Base-by-base conservation (phyloP, 73 alveolate species). In the Paramecium sexaurelia region DNA sequence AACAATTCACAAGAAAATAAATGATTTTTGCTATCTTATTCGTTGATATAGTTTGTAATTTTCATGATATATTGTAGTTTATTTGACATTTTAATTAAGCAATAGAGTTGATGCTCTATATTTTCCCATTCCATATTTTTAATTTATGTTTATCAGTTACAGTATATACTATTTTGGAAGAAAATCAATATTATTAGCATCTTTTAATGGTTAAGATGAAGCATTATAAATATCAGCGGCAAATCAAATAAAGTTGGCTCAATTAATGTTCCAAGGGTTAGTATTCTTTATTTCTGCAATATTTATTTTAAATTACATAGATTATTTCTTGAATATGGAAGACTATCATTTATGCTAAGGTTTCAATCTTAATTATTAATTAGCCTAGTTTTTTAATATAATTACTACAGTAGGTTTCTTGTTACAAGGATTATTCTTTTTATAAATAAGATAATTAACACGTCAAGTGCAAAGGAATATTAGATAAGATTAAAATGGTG, bases 111-210 rank as follows among this genome's bases (percentile, higher is more conserved):
- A 26, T 26, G 39, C 83, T 29, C 26, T 61, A 2, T 61, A 61
- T 61, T 61, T 61, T 29, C 83, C 83, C 13, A 61, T 61, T 61
- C 83, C 83, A 61, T 61, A 61, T 61, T 61, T 61, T 61, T 24
- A 61, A 61, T 61, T 61, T 61, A 61, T 61, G 83, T 61, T 61
- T 29, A 61, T 61, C 26, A 32, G 47, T 13, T 61, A 61, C 10
- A 32, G 39, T 61, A 61, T 61, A 0, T 61, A 61, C 83, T 61
- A 61, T 61, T 61, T 61, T 61, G 83, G 83, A 3, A 61, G 83
- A 32, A 61, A 61, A 11, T 61, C 83, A 13, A 61, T 61, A 61
- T 61, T 61, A 27, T 10, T 61, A 11, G 83, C 83, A 7, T 61
- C 39, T 0, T 61, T 61, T 10, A 26, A 61, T 61, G 39, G 43